A percentile compares a stretch with the other conserved stretches of the same genome.
Conservation (phyloP, 1,284 basidiomycete species). For the Porodaedalea pini region DNA sequence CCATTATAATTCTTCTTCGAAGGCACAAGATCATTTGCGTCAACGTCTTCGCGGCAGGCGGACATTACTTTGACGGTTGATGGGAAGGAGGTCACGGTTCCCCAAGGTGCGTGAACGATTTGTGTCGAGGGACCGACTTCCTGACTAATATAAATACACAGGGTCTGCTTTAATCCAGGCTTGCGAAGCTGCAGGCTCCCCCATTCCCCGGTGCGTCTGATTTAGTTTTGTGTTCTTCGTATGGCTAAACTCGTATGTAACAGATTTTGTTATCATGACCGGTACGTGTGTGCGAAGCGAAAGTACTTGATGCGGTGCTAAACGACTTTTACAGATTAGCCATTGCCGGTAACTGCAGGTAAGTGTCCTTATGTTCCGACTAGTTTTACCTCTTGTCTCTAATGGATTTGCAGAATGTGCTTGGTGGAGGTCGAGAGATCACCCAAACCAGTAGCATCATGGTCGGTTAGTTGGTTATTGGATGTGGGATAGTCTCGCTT, state of each 20-base stretch:
- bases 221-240: not conserved
- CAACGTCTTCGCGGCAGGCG: constrained; percentile 61
- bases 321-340: constrained; percentile 55
- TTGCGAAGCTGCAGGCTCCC: constrained; percentile 82
- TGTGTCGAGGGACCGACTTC: constrained; percentile 6
- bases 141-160: constrained; percentile 31
- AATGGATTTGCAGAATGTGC: constrained; percentile 69
- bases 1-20: constrained; percentile 7
- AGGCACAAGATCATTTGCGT: constrained; percentile 62
- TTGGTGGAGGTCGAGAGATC: constrained; percentile 95
- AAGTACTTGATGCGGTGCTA: constrained; percentile 23
- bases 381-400: constrained; percentile 16
- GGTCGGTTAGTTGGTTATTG: constrained; percentile 49
- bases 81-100: constrained; percentile 91
- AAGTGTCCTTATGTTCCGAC: constrained; percentile 29
- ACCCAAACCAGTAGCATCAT: constrained; percentile 88
- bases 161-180: constrained; percentile 96
- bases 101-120: constrained; percentile 60
- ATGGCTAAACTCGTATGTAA: constrained; percentile 21
- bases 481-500: not conserved
- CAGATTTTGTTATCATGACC: constrained; percentile 93
- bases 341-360: constrained; percentile 95
- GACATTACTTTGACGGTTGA: constrained; percentile 90
- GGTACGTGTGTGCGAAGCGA: constrained; percentile 40
- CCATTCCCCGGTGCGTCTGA: constrained; percentile 63